Base-by-base conservation (phyloP, 768 basidiomycete genomes). In the Hypsizygus marmoreus region DNA sequence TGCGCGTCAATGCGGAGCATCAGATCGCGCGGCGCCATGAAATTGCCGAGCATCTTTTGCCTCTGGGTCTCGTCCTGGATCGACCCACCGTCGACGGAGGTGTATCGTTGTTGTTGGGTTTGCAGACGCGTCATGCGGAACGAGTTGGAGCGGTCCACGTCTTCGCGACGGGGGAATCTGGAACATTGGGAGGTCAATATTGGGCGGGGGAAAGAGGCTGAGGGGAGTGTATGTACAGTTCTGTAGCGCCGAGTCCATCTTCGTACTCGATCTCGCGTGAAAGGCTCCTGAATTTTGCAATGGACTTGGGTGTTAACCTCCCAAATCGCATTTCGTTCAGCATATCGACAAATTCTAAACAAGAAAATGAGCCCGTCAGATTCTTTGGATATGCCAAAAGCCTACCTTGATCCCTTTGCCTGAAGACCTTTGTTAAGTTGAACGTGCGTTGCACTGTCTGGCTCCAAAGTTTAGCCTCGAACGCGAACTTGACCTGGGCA, bases 301-400 rank as follows among this genome's bases (percentile, higher is more conserved):
- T 84, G 0, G 93, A 94, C 16, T 71, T 68, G 2, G 59, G 50
- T 1, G 83, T 77, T 24, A 98, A 67, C 13, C 55, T 69, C 3
- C 97, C 97, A 56, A 92, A 95, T 12, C 97, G 83, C 97, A 98
- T 98, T 64, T 98, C 94, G 61, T 97, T 99, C 40, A 98, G 73
- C 93, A 98, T 98, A 64, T 91, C 77, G 40, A 99, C 81, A 60
- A 99, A 97, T 41, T 83, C 93, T 93, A 47, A 34, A 24, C 9
- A 14, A 10, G 16, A 20, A 14, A 29, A 41, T 4, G 7, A 22
- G 11, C 7, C 20, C n/a, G 11, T 24, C 26, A 22, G 19, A 17
- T 35, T 22, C 12, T 19, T 11, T n/a, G 3, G 12, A 45, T 12
- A 8, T 24, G 22, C 19, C 12, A 31, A 20, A 10, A 30, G 63